Evolutionary conservation across 495 filamentous ascomycete species (phyloP), one percentile per base, ranked within the genome.

Genomic region (Neurospora hispaniola): DNA sequence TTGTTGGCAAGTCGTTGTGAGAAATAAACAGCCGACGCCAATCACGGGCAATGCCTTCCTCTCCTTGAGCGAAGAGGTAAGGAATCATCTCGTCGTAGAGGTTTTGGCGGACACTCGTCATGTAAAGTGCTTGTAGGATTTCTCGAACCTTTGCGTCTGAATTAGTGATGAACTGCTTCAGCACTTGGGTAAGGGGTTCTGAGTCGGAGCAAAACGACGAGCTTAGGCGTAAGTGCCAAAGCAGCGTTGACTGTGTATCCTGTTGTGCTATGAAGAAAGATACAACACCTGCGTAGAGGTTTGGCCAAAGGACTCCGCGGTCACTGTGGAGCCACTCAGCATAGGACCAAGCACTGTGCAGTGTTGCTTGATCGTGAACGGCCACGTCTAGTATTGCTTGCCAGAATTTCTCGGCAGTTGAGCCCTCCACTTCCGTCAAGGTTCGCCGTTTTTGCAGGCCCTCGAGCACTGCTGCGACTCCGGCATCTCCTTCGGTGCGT

Each of bases 71-170:
- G 73, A 87, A 85, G 2, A 93, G 80, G n/a, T 79, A 80, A 8
- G 87, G 84, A 12, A 96, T 85, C 31, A 91, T 76, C 5, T 79
- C 80, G 39, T 88, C 87, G 76, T 94, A 94, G 4, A 93, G 79
- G 40, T 84, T 79, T 70, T 86, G 86, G 76, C 86, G 75, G 42
- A 79, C 76, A 81, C 89, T 79, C 84, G 86, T n/a, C 69, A 77
- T 73, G 80, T 89, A 84, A 81, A 91, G 69, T 69, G 81, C 73
- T 76, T 78, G 75, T 9, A 87, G 77, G 2, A 77, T 78, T 2
- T 74, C 69, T 20, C 78, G 73, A 43, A 66, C 73, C 42, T 81
- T 75, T 11, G 79, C 72, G 46, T 78, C 75, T 2, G 54, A 41
- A 41, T 81, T 75, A 10, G 62, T 39, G 62, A 80, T 77, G 69